phyloP scores from a whole-genome alignment of 139 green algal species.

The Parachlorella kessleri region DNA sequence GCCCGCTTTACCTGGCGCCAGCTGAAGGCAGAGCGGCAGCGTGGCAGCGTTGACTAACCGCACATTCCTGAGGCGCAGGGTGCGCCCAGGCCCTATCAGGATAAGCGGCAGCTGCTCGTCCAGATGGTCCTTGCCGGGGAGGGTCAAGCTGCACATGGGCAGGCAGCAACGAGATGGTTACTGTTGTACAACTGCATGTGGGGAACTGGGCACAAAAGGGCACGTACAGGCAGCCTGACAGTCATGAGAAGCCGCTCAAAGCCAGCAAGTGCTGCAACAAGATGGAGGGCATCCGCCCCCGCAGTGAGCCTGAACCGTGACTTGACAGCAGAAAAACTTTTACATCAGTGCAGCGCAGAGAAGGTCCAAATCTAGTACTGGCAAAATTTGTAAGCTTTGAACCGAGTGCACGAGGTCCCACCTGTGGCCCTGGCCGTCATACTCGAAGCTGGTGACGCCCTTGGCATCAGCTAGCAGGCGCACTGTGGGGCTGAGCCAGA shows the following conservation, averaged over 20 bases:
- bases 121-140: slow-evolving; percentile 6
- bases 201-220: too few species aligned
- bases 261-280: too few species aligned
- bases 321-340: too few species aligned
- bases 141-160: neutral
- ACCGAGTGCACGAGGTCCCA: neutral
- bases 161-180: slow-evolving; percentile 11
- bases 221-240: too few species aligned
- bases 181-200: too few species aligned
- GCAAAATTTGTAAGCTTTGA: too few species aligned
- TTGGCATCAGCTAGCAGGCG: slow-evolving; percentile 85
- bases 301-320: too few species aligned
- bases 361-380: too few species aligned
- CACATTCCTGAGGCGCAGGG: slow-evolving; percentile 82
- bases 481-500: slow-evolving; percentile 83
- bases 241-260: too few species aligned
- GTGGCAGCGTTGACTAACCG: slow-evolving; percentile 68
- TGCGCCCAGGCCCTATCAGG: slow-evolving; percentile 72
- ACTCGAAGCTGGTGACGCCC: slow-evolving; percentile 54
- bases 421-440: slow-evolving; percentile 69
- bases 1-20: slow-evolving; percentile 71
- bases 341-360: too few species aligned
- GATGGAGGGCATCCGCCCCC: too few species aligned
- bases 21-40: slow-evolving; percentile 67
- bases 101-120: slow-evolving; percentile 81